phyloP scores from a whole-genome alignment of 768 basidiomycete species.

The Mycena leptocephala region DNA sequence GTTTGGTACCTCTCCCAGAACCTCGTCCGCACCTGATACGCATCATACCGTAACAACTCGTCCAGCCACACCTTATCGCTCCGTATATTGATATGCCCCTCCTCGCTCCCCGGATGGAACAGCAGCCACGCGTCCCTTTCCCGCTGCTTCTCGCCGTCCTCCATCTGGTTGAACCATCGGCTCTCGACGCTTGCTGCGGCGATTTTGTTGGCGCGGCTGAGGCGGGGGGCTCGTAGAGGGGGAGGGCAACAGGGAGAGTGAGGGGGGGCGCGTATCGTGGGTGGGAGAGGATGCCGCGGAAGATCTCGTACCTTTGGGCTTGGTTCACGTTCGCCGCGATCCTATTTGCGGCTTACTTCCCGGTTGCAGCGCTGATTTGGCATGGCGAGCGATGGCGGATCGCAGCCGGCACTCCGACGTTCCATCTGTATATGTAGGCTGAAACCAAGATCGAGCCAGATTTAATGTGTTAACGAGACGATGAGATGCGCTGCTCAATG shows the following conservation, averaged over 20 bases:
- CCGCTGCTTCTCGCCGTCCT: constrained; percentile 23
- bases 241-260: constrained; percentile 10
- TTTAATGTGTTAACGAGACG: too few species aligned
- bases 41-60: constrained; percentile 36
- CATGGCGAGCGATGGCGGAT: constrained; percentile 18
- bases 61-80: constrained; percentile 32
- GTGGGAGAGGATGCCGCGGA: neutral
- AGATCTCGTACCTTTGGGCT: constrained; percentile 15
- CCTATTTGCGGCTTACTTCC: constrained; percentile 7
- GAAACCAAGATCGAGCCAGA: too few species aligned
- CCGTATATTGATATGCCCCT: constrained; percentile 11
- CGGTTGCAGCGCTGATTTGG: constrained; percentile 25
- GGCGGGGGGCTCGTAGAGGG: constrained; percentile 23
- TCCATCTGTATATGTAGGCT: constrained; percentile 22
- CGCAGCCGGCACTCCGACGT: constrained; percentile 8
- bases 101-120: constrained; percentile 22
- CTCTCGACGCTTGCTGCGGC: constrained; percentile 19
- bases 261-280: neutral
- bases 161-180: constrained; percentile 32
- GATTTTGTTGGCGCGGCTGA: constrained; percentile 19
- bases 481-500: too few species aligned
- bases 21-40: constrained; percentile 25
- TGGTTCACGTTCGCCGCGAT: constrained; percentile 26
- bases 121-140: constrained; percentile 20
- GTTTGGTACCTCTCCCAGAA: too few species aligned